These are phyloP conservation scores for Fusarium lateritium DNA, from an alignment of 2,329 filamentous ascomycete species.

Conservation along the genomic window DNA sequence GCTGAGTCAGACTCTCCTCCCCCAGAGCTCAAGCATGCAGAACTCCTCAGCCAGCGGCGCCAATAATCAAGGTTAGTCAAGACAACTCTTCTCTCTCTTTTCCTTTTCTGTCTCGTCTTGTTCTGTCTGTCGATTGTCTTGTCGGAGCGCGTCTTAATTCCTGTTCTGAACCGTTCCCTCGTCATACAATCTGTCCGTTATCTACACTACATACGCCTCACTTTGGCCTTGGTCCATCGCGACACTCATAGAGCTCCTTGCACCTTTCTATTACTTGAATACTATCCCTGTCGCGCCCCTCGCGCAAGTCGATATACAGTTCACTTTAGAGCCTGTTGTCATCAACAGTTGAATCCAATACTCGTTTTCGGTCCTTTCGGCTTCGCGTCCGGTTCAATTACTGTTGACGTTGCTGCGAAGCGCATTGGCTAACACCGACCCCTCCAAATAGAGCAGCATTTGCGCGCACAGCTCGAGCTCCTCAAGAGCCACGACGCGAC, in stretches of 20 bases:
- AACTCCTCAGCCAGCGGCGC: constrained; percentile 53
- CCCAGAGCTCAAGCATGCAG: constrained; percentile 52
- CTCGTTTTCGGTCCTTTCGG: constrained; percentile 25
- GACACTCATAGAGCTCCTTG: constrained; percentile 40
- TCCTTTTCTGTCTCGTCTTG: constrained; percentile 31
- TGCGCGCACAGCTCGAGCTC: constrained; percentile 62
- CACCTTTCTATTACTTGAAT: constrained; percentile 34
- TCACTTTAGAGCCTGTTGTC: constrained; percentile 28
- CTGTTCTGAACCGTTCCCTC: constrained; percentile 12
- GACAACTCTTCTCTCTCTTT: constrained; percentile 40
- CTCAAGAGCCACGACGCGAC: constrained; percentile 58
- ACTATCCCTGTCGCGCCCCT: constrained; percentile 45
- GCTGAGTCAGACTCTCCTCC: constrained; percentile 54
- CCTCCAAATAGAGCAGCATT: constrained; percentile 56
- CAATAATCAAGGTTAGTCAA: constrained; percentile 53
- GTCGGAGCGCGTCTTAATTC: constrained; percentile 24
- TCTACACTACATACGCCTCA: constrained; percentile 20
- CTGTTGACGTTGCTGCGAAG: constrained; percentile 33
- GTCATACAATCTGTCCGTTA: constrained; percentile 20
- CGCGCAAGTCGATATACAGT: constrained; percentile 35
- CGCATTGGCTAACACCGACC: constrained; percentile 46
- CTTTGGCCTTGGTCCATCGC: constrained; percentile 34
- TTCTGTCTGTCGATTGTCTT: constrained; percentile 20
- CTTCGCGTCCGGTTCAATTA: constrained; percentile 34
- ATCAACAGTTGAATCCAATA: constrained; percentile 22